Percentiles rank a stretch among this genome's conserved stretches.
Conservation (phyloP, 108 stramenopile species). For the Pinguiococcus pyrenoidosus region DNA sequence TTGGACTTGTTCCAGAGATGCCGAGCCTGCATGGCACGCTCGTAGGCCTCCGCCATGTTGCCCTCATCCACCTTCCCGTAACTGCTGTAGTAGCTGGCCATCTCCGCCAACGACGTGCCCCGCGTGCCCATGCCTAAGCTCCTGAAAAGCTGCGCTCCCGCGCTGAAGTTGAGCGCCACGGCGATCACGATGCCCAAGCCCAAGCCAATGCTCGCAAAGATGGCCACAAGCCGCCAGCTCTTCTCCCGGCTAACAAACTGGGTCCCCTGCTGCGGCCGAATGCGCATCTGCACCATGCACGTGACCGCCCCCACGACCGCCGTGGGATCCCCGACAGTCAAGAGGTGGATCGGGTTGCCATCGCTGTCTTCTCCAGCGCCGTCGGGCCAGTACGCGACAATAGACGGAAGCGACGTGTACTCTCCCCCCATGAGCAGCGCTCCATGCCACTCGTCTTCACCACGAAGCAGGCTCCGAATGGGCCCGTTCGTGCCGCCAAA, state of each 20-base stretch:
- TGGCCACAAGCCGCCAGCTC: too few relatives aligned
- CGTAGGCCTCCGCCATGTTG: slow-evolving; percentile 58
- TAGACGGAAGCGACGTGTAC: slow-evolving; percentile 46
- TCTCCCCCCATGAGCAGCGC: slow-evolving; percentile 78
- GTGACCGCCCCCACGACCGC: slow-evolving; percentile 22
- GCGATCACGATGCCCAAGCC: slow-evolving; percentile 55
- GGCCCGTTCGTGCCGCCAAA: slow-evolving; percentile 76
- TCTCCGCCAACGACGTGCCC: slow-evolving; percentile 66
- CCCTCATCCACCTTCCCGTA: slow-evolving; percentile 38
- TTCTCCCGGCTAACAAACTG: slow-evolving; percentile 32
- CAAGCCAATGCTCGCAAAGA: slow-evolving; percentile 54
- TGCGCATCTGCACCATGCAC: background rate
- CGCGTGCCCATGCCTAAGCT: slow-evolving; percentile 39
- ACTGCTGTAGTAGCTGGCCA: slow-evolving; percentile 52
- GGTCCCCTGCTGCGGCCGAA: background rate
- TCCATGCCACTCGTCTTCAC: slow-evolving; percentile 57
- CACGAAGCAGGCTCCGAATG: slow-evolving; percentile 67
- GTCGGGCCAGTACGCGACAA: slow-evolving; percentile 69
- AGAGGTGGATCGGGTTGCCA: slow-evolving; percentile 8
- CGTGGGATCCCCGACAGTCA: background rate
- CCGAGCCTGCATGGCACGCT: slow-evolving; percentile 69
- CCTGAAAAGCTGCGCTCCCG: slow-evolving; percentile 60
- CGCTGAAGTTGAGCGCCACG: slow-evolving; percentile 57
- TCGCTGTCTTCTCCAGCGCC: slow-evolving; percentile 9
- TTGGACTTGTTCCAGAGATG: slow-evolving; percentile 72